Evolutionary conservation across 768 basidiomycete genomes (phyloP), one percentile per base, ranked within the genome.

Genomic region (Jaapia argillacea): DNA sequence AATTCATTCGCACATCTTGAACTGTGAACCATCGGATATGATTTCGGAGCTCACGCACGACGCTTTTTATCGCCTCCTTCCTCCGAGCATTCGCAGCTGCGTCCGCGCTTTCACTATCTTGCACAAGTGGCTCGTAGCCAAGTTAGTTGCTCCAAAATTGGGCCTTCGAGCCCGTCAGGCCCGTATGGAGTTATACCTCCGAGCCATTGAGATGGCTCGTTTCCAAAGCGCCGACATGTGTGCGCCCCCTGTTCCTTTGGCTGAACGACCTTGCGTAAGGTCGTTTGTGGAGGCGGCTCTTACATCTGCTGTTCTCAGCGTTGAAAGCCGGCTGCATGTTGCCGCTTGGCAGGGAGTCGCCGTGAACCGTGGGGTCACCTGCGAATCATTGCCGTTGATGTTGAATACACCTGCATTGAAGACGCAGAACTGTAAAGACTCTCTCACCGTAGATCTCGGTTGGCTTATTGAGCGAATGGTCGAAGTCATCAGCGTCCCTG

Each of bases 401-500:
- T 60, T 89, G 33, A 65, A 69, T 14, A 69, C 70, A 41, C 76
- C 77, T 1, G 63, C 54, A 36, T 58, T 70, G 5, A 70, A 72
- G 39, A 59, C 65, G 6, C 60, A 69, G 14, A 54, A 63, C 10
- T 67, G 71, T 24, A 65, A 66, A 24, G 72, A 77, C 24, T 64
- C 72, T 4, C 61, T 88, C 36, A 77, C 79, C 3, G 72, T 83
- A 13, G 88, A 90, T 55, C 74, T 87, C 50, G 85, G 84, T 6
- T 91, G 87, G 86, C 61, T 89, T 28, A 57, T 91, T 45, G 88
- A 91, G 57, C 74, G 85, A 36, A 74, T 90, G 61, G 62, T 90
- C 26, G 88, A 90, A 56, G 67, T 90, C 38, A 74, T 89, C 46
- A 77, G 80, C 22, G 71, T 79, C 41, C 79, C 85, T 3, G 85